Percentiles rank a stretch among this genome's conserved stretches.
Evolutionary conservation across 306 rosid species (phyloP).

Genomic region (Cercis canadensis): DNA sequence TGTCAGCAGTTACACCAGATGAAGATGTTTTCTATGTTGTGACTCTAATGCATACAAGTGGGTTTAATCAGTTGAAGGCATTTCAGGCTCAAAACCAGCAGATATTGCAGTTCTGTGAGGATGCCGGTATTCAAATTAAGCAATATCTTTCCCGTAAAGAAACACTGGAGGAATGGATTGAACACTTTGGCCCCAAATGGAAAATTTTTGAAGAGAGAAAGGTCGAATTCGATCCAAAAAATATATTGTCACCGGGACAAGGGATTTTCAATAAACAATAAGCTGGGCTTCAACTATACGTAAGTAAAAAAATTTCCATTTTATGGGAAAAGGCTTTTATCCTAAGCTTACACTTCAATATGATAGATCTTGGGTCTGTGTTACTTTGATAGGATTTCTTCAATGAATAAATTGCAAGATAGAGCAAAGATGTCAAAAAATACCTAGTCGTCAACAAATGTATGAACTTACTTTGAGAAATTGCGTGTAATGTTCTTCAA

Average conservation of each 20-base stretch:
- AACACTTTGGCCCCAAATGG: slow-evolving; percentile 60
- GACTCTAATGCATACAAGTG: slow-evolving; percentile 43
- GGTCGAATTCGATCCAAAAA: slow-evolving; percentile 47
- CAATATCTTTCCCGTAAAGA: slow-evolving; percentile 52
- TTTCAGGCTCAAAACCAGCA: slow-evolving; percentile 39
- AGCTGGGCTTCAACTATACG: too few relatives aligned
- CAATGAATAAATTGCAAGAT: too few relatives aligned
- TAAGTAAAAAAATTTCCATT: too few relatives aligned
- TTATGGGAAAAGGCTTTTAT: too few relatives aligned
- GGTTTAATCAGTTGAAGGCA: slow-evolving; percentile 23
- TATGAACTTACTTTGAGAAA: too few relatives aligned
- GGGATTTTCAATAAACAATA: slow-evolving; percentile 39
- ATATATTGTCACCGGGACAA: slow-evolving; percentile 58
- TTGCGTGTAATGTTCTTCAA: too few relatives aligned
- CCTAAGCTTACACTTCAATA: too few relatives aligned
- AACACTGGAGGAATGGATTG: slow-evolving; percentile 42
- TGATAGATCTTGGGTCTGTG: too few relatives aligned
- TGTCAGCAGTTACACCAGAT: slow-evolving; percentile 51
- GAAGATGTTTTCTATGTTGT: slow-evolving; percentile 53
- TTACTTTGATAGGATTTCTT: too few relatives aligned
- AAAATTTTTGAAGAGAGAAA: slow-evolving; percentile 37
- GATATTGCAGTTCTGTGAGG: slow-evolving; percentile 38
- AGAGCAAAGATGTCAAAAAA: too few relatives aligned
- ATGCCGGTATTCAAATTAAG: slow-evolving; percentile 37
- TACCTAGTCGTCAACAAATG: too few relatives aligned